Evolutionary conservation across 2,329 filamentous ascomycete species (phyloP).

Genomic region (Eutypella sp.): DNA sequence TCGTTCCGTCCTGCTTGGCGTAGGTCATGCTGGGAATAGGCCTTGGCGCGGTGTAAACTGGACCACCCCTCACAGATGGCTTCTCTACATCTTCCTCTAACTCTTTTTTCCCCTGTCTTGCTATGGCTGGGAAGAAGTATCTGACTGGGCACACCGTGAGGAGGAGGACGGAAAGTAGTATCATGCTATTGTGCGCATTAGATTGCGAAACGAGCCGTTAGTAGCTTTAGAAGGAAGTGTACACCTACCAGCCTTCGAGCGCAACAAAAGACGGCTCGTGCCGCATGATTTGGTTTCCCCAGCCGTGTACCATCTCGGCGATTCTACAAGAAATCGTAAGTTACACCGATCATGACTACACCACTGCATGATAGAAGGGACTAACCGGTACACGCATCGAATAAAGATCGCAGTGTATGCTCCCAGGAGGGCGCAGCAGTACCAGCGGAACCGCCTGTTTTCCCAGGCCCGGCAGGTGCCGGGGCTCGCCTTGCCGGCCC

Average conservation of each 20-base stretch:
- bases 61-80: too few species aligned
- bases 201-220: neutral
- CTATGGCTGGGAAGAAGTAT: constrained; percentile 51
- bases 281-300: constrained; percentile 60
- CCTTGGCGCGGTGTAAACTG: too few species aligned
- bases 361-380: constrained; percentile 1
- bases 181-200: constrained; percentile 31
- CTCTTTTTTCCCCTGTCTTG: constrained; percentile 21
- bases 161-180: constrained; percentile 44
- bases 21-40: too few species aligned
- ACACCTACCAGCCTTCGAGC: constrained; percentile 47
- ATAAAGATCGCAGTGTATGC: constrained; percentile 43
- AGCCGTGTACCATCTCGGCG: constrained; percentile 59
- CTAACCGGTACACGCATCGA: constrained; percentile 52
- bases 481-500: constrained; percentile 21
- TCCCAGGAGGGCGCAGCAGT: constrained; percentile 37
- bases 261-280: constrained; percentile 55
- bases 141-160: constrained; percentile 52
- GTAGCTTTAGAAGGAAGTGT: constrained; percentile 3
- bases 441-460: constrained; percentile 37
- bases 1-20: too few species aligned
- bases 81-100: neutral
- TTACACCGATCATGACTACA: neutral
- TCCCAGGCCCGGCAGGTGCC: constrained; percentile 35
- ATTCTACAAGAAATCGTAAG: constrained; percentile 36